These are phyloP conservation scores for Fonsecaea erecta DNA, from an alignment of 2,329 filamentous ascomycete genomes.

Conservation along the genomic window DNA sequence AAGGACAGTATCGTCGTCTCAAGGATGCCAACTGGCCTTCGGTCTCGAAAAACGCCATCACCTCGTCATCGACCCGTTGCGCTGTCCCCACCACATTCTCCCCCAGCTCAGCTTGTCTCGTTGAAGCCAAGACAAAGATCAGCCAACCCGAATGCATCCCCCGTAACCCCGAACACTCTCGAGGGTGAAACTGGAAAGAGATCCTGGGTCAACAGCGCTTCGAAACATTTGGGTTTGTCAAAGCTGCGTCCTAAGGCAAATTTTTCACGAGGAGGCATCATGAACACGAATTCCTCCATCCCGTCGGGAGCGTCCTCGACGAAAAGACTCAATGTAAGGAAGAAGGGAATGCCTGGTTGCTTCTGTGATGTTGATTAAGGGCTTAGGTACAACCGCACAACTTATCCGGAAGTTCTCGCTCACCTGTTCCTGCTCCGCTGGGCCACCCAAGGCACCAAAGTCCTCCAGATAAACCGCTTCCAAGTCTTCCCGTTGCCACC, in stretches of 20 bases:
- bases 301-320: background rate
- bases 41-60: slow-evolving; percentile 5
- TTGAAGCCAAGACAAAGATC: background rate
- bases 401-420: slow-evolving; percentile 10
- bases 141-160: background rate
- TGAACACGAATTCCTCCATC: background rate
- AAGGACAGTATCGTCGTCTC: background rate
- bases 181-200: slow-evolving; percentile 12
- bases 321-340: slow-evolving; percentile 14
- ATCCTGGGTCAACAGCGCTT: slow-evolving; percentile 23
- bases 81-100: slow-evolving; percentile 1
- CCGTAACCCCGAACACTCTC: slow-evolving; percentile 1
- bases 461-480: slow-evolving; percentile 41
- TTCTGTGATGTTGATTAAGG: background rate
- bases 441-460: slow-evolving; percentile 14
- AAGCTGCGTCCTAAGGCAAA: slow-evolving; percentile 17
- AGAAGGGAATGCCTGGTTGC: too few species aligned
- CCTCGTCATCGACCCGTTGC: background rate
- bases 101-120: background rate
- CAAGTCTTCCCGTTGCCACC: slow-evolving; percentile 39
- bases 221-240: slow-evolving; percentile 18
- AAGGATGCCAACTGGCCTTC: slow-evolving; percentile 19
- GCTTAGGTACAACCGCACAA: slow-evolving; percentile 15
- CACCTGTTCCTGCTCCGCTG: slow-evolving; percentile 13
- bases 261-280: background rate